These are phyloP conservation scores for Paramecium primaurelia DNA, from an alignment of 73 alveolate species.

Conservation along the genomic window DNA sequence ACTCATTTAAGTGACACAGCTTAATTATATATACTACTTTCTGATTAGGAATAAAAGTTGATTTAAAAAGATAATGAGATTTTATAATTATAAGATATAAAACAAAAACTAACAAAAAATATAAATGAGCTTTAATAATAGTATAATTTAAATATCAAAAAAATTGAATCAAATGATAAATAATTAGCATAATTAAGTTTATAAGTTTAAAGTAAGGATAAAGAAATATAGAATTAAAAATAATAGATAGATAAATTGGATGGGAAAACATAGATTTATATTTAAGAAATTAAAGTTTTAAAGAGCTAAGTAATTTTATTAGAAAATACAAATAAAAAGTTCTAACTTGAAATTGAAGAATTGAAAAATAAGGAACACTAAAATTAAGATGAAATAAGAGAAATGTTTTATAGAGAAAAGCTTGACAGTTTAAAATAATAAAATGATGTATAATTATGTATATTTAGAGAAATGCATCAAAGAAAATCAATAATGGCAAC, in stretches of 20 bases:
- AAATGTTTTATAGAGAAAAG: slow-evolving; percentile 12
- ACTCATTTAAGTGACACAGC: background rate
- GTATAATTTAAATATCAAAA: background rate
- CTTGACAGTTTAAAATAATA: background rate
- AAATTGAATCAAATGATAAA: background rate
- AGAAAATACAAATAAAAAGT: slow-evolving; percentile 6
- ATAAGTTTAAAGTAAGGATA: background rate
- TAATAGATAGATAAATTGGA: background rate
- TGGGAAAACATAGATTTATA: background rate
- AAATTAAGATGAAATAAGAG: slow-evolving; percentile 32
- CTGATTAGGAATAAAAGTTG: background rate
- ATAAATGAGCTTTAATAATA: background rate
- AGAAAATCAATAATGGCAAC: slow-evolving; percentile 41
- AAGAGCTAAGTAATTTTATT: background rate
- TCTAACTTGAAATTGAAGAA: background rate
- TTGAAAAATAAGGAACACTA: background rate
- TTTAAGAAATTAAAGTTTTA: background rate
- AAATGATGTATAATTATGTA: background rate
- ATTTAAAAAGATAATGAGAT: background rate
- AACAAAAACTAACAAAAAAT: background rate
- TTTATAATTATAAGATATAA: background rate
- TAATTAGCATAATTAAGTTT: background rate
- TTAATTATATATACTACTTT: background rate
- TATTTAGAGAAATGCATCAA: slow-evolving; percentile 20
- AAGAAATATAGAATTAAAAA: background rate